Evolutionary conservation across 139 green algal genomes (phyloP).

Genomic region (Micractinium sp.): DNA sequence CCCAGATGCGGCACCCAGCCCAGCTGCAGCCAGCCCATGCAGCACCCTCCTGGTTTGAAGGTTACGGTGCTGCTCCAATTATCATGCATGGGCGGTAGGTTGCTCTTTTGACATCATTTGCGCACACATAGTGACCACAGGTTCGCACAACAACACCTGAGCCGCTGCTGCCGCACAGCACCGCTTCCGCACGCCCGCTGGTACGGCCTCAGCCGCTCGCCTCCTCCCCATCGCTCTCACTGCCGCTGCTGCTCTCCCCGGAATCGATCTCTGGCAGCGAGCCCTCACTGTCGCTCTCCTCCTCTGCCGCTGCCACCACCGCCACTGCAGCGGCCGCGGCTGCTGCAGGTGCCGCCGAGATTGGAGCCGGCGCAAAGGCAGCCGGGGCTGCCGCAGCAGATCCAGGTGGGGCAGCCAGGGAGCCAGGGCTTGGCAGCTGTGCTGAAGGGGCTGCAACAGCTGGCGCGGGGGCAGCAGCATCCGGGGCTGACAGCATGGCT

Average conservation of each 20-base stretch:
- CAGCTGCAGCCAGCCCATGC: no score
- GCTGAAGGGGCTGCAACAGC: not conserved
- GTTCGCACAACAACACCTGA: no score
- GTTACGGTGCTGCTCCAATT: no score
- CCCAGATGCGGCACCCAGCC: no score
- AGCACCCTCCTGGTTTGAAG: no score
- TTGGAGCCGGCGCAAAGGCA: not conserved
- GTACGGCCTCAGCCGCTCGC: not conserved
- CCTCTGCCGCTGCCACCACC: slow-evolving; percentile 33
- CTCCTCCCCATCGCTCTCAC: not conserved
- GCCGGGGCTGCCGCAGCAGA: not conserved
- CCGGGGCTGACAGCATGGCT: not conserved
- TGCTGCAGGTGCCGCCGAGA: not conserved
- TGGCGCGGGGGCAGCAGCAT: not conserved
- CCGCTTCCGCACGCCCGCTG: no score
- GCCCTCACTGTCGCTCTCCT: slow-evolving; percentile 66
- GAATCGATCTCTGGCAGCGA: slow-evolving; percentile 74
- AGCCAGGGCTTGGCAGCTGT: not conserved
- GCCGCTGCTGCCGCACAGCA: no score
- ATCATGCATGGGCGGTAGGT: no score
- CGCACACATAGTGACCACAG: no score
- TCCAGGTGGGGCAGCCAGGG: not conserved
- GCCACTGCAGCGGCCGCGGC: slow-evolving; percentile 17
- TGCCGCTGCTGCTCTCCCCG: slow-evolving; percentile 41
- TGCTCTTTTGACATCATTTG: no score